Base-by-base conservation (phyloP, 2,329 filamentous ascomycete species). In the Talaromyces atroroseus region DNA sequence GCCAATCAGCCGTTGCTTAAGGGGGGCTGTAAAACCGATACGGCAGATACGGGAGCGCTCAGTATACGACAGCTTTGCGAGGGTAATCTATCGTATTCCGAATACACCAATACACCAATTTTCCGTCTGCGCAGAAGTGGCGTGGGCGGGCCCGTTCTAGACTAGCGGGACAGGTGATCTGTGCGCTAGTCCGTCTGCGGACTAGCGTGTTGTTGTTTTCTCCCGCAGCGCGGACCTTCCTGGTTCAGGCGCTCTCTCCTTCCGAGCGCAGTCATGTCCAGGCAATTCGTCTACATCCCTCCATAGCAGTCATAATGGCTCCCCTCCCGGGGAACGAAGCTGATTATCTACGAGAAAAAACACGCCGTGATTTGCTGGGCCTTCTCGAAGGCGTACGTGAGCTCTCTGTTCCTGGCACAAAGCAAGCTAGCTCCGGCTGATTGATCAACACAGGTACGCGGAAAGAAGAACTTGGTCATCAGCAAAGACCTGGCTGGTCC, bases 401-500 rank as follows among this genome's bases (percentile, higher is more conserved):
- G 7, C 40, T 10, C 10, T 8, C n/a, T 44, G n/a, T 20, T 6
- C n/a, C 8, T 6, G 74, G 71, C 65, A 66, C 62, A 62, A 62
- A 62, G 62, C 66, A 2, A 6, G n/a, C 8, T 8, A 23, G 10
- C 50, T 16, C n/a, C 7, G 45, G 59, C 73, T 76, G 59, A 76
- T 60, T 45, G 58, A 58, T n/a, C 60, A 49, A 51, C 60, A 46
- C 68, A 99, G 94, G 90, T 97, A 63, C 89, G 92, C 70, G 95
- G 95, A 65, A 99, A 97, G 83, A 99, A 99, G 81, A 97, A 96
- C 68, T 80, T 99, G 60, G 89, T 99, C 52, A 87, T 99, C 68
- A 92, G 97, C 72, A 89, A 88, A 73, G 87, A 86, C 65, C 81
- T 99, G 65, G 91, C 92, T 63, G 94, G 92, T 23, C 90, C 92